A percentile compares a stretch with the other conserved stretches of the same genome.
Evolutionary conservation across 1,284 basidiomycete species (phyloP).

Genomic region (Cutaneotrichosporon cyanovorans): DNA sequence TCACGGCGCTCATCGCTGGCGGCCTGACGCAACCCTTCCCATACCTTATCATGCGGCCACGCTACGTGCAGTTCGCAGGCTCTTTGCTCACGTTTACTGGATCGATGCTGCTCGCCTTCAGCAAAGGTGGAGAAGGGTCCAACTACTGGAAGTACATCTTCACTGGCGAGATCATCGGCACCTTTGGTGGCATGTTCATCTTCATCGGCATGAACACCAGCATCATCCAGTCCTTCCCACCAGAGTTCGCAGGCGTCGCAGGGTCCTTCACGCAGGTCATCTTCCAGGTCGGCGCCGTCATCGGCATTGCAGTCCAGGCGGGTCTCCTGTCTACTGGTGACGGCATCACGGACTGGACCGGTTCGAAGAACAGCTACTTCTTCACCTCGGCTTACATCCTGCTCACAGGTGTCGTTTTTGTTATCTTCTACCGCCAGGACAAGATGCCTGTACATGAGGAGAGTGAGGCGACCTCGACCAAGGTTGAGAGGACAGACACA

Average conservation of each 20-base stretch:
- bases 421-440: constrained; percentile 30
- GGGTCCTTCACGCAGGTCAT: constrained; percentile 39
- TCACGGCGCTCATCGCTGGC: constrained; percentile 37
- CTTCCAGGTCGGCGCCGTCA: constrained; percentile 42
- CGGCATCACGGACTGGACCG: constrained; percentile 33
- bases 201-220: constrained; percentile 41
- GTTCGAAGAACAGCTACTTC: constrained; percentile 33
- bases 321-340: constrained; percentile 31
- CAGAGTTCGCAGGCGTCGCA: constrained; percentile 35
- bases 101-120: constrained; percentile 38
- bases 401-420: constrained; percentile 30
- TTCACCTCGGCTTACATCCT: constrained; percentile 35
- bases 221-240: constrained; percentile 35
- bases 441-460: constrained; percentile 16
- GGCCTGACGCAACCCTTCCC: constrained; percentile 29
- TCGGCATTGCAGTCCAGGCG: constrained; percentile 40
- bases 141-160: constrained; percentile 43
- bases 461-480: no score
- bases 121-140: constrained; percentile 30
- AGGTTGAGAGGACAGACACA: no score
- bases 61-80: constrained; percentile 32
- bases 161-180: constrained; percentile 37
- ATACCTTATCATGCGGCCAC: constrained; percentile 33
- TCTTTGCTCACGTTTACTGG: constrained; percentile 32
- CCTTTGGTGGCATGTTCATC: constrained; percentile 35